Evolutionary conservation across 1,284 basidiomycete species (phyloP).

Genomic region (Testicularia cyperi): DNA sequence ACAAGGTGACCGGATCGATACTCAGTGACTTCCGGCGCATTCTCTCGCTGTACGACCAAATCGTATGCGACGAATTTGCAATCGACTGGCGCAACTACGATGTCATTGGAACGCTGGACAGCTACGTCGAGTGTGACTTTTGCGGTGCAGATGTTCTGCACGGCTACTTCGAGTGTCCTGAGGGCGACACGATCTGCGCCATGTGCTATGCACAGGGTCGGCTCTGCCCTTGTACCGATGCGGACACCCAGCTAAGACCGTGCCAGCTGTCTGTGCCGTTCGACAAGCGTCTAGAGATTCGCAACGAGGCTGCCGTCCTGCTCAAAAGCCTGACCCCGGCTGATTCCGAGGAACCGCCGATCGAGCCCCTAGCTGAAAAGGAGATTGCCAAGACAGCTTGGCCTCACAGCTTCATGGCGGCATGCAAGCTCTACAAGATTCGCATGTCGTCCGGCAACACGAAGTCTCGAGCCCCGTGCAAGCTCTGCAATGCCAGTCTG

Average conservation of each 20-base stretch:
- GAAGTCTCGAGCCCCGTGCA: constrained; percentile 14
- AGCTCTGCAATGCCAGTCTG: constrained; percentile 20
- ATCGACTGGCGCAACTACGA: constrained; percentile 20
- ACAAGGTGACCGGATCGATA: neutral
- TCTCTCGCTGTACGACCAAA: constrained; percentile 22
- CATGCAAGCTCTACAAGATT: constrained; percentile 21
- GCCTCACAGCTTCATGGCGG: constrained; percentile 31
- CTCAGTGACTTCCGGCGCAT: constrained; percentile 14
- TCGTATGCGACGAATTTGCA: constrained; percentile 20
- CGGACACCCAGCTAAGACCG: constrained; percentile 9
- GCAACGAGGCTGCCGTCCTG: constrained; percentile 15
- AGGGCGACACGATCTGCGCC: constrained; percentile 23
- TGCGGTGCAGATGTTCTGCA: constrained; percentile 31
- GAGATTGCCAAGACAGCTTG: constrained; percentile 10
- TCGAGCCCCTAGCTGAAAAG: constrained; percentile 8
- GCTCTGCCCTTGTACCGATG: constrained; percentile 19
- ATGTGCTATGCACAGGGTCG: constrained; percentile 33
- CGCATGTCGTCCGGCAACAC: constrained; percentile 4
- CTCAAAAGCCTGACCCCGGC: constrained; percentile 3
- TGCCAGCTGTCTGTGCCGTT: constrained; percentile 24
- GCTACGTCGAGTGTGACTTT: constrained; percentile 40
- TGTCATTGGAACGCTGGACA: constrained; percentile 9
- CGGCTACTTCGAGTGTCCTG: constrained; percentile 29
- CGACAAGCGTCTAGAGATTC: constrained; percentile 19
- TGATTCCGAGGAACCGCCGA: constrained; percentile 2